phyloP scores from a whole-genome alignment of 108 stramenopile genomes.

The Cyclotella cryptica region DNA sequence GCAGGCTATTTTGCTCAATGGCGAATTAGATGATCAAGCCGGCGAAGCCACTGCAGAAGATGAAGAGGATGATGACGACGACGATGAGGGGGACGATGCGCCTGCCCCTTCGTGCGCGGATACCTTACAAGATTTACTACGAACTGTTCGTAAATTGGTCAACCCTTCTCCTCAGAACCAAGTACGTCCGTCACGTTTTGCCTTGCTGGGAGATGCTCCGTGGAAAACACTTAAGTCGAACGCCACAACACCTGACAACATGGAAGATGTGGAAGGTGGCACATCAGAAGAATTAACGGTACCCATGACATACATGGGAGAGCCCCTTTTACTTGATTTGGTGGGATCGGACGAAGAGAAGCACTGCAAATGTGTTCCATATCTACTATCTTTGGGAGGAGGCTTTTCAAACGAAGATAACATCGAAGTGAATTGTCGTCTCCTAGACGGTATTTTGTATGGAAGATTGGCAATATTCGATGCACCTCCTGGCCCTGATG shows the following conservation, averaged over 20 bases:
- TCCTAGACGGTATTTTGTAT: constrained; percentile 67
- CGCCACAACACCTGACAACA: constrained; percentile 20
- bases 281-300: constrained; percentile 4
- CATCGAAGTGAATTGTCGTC: constrained; percentile 32
- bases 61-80: constrained; percentile 57
- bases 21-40: constrained; percentile 54
- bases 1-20: constrained; percentile 66
- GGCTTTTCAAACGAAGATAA: constrained; percentile 22
- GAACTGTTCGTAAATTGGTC: constrained; percentile 52
- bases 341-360: constrained; percentile 45
- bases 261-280: constrained; percentile 5
- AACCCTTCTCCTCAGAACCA: constrained; percentile 19
- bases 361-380: constrained; percentile 56
- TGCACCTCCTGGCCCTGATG: constrained; percentile 56
- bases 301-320: constrained; percentile 50
- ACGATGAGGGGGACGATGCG: constrained; percentile 73
- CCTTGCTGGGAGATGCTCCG: constrained; percentile 69
- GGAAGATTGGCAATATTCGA: constrained; percentile 90
- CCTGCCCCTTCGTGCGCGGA: constrained; percentile 66
- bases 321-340: constrained; percentile 55
- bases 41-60: constrained; percentile 69
- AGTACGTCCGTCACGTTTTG: constrained; percentile 49
- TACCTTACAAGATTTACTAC: constrained; percentile 81
- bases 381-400: constrained; percentile 52
- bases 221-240: constrained; percentile 66